Evolutionary conservation across 1,284 basidiomycete genomes (phyloP).

Genomic region (Apiotrichum gracile): DNA sequence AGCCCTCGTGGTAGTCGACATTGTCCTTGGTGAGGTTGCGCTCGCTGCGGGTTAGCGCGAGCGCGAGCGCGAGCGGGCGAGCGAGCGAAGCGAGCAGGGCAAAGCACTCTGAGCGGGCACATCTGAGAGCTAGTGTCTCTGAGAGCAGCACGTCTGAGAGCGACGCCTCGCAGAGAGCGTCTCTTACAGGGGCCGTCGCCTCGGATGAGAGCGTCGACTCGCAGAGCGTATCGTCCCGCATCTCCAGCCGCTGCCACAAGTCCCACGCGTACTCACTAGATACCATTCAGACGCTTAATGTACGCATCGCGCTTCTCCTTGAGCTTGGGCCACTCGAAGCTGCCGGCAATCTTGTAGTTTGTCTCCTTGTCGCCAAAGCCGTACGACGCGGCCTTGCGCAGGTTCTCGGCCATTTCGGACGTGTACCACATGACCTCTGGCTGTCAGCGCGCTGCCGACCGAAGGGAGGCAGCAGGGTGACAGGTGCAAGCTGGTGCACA

Average conservation of each 20-base stretch:
- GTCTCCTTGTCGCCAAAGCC: constrained; percentile 58
- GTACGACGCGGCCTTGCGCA: constrained; percentile 68
- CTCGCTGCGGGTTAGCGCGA: too few species aligned
- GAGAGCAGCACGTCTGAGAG: too few species aligned
- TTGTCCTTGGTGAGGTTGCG: constrained; percentile 80
- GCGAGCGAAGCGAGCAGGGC: too few species aligned
- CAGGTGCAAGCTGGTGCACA: not conserved
- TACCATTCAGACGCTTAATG: constrained; percentile 81
- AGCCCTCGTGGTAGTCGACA: constrained; percentile 82
- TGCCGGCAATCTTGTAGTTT: constrained; percentile 51
- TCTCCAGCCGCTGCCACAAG: too few species aligned
- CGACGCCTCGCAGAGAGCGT: too few species aligned
- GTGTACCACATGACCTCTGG: constrained; percentile 98
- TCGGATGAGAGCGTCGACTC: too few species aligned
- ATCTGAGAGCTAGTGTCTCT: too few species aligned
- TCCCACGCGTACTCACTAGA: too few species aligned
- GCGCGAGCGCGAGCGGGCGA: too few species aligned
- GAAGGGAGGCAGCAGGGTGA: not conserved
- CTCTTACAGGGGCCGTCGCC: too few species aligned
- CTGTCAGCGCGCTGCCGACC: constrained; percentile 53
- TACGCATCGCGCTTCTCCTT: constrained; percentile 95
- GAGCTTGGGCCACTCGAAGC: constrained; percentile 85
- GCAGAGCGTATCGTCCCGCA: too few species aligned
- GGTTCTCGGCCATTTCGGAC: constrained; percentile 81
- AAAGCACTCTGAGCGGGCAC: too few species aligned